Evolutionary conservation across 2,329 filamentous ascomycete genomes (phyloP), one percentile per base, ranked within the genome.

Genomic region (Curvularia sp.): DNA sequence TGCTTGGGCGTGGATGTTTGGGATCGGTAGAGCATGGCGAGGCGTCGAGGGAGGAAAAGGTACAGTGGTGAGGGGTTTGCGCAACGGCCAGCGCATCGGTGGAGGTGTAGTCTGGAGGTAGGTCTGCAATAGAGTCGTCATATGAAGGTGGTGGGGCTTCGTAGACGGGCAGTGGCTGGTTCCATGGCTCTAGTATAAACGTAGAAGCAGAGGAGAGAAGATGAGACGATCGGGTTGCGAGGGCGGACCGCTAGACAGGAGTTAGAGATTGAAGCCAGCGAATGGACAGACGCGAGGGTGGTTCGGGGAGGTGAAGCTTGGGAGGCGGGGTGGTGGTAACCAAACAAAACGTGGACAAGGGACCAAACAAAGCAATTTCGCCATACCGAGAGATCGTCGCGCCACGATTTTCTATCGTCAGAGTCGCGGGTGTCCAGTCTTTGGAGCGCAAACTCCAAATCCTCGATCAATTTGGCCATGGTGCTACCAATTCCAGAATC

Each of bases 31-130:
- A 71, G 53, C 66, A 72, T 28, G 73, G 47, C 20, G 74, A 75
- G 39, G 74, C 66, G 50, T 74, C 67, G 42, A 73, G 66, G 49
- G 69, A 75, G 18, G 66, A 75, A 55, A 69, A 72, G 2, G 65
- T 71, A 13, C 65, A 63, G 60, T 74, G 73, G 53, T 75, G 64
- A 24, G 67, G 70, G 31, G 69, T 62, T 54, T 75, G 71, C 51
- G 77, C 79, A 53, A 72, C 66, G 49, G 79, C 80, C 33, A 79
- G 67, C 49, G 76, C 73, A 63, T 79, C 76, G 51, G 76, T 78
- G 57, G 62, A 65, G 47, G 79, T 80, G 68, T 83, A 82, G 61
- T 80, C 77, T 30, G 80, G 80, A 38, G 80, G 80, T 26, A 73
- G 52, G 61, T 83, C 80, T 59, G 71, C 64, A 42, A 79, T 41